phyloP scores from a whole-genome alignment of 2,329 filamentous ascomycete genomes.

The Thelonectria discophora region DNA sequence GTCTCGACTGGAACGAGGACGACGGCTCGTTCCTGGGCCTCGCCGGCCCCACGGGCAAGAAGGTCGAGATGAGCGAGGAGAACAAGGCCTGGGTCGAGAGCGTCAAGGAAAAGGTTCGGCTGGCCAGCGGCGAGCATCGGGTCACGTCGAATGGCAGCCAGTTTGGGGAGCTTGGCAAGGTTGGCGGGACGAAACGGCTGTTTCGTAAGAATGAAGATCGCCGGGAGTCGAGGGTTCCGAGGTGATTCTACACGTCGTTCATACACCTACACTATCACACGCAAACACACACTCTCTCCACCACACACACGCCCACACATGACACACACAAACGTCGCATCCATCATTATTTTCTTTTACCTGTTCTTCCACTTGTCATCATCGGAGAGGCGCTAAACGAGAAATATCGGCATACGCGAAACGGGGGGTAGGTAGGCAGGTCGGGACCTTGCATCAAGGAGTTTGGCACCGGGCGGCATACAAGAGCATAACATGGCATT shows the following conservation, averaged over 20 bases:
- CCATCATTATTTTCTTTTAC: not conserved
- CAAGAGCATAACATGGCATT: slow-evolving; percentile 30
- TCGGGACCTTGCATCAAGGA: slow-evolving; percentile 36
- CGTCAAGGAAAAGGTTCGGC: slow-evolving; percentile 80
- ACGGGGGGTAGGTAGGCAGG: slow-evolving; percentile 16
- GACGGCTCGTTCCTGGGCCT: slow-evolving; percentile 70
- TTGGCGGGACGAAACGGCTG: slow-evolving; percentile 76
- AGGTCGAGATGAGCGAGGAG: slow-evolving; percentile 73
- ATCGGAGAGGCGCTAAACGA: slow-evolving; percentile 29
- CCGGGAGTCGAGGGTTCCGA: slow-evolving; percentile 36
- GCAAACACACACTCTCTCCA: too few species aligned
- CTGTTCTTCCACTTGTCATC: slow-evolving; percentile 2
- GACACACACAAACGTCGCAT: slow-evolving; percentile 9
- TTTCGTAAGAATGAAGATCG: slow-evolving; percentile 61
- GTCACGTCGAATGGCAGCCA: slow-evolving; percentile 41
- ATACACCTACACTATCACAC: too few species aligned
- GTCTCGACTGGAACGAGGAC: slow-evolving; percentile 66
- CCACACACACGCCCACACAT: slow-evolving; percentile 7
- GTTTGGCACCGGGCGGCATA: slow-evolving; percentile 35
- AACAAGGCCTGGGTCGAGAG: slow-evolving; percentile 84
- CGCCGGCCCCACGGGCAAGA: slow-evolving; percentile 73
- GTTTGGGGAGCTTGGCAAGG: slow-evolving; percentile 77
- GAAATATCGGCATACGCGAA: slow-evolving; percentile 29
- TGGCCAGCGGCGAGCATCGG: slow-evolving; percentile 69
- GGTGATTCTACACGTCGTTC: too few species aligned